phyloP scores from a whole-genome alignment of 2,329 filamentous ascomycete species.

The Colletotrichum higginsianum region DNA sequence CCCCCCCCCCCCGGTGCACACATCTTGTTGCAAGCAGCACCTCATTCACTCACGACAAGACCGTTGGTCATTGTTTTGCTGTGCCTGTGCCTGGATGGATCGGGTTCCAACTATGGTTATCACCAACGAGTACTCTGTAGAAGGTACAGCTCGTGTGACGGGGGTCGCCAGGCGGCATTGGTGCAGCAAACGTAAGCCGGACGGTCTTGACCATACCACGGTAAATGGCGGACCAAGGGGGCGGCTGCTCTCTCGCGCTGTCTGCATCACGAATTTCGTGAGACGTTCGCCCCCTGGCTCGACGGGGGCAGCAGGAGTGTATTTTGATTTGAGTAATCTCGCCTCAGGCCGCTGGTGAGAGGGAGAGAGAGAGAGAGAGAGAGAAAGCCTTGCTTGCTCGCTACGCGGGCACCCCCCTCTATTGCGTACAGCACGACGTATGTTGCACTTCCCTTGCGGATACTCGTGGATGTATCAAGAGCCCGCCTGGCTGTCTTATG shows the following conservation, averaged over 20 bases:
- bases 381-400: not conserved
- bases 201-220: not conserved
- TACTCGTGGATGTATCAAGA: not conserved
- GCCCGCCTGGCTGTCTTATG: not conserved
- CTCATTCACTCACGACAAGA: not conserved
- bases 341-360: no score
- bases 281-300: not conserved
- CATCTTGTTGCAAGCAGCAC: not conserved
- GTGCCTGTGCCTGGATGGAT: not conserved
- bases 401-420: not conserved
- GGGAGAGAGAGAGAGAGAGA: not conserved
- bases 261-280: not conserved
- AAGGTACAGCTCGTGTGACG: not conserved
- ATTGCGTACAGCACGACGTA: not conserved
- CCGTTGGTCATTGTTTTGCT: not conserved
- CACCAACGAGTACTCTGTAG: not conserved
- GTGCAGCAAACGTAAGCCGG: not conserved
- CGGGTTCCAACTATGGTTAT: not conserved
- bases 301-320: not conserved
- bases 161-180: not conserved
- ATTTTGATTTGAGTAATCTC: not conserved
- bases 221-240: not conserved
- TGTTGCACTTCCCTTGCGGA: not conserved
- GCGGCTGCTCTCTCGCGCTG: no score
- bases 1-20: not conserved